phyloP scores from a whole-genome alignment of 805 yeast species.

The Brettanomyces sp. region DNA sequence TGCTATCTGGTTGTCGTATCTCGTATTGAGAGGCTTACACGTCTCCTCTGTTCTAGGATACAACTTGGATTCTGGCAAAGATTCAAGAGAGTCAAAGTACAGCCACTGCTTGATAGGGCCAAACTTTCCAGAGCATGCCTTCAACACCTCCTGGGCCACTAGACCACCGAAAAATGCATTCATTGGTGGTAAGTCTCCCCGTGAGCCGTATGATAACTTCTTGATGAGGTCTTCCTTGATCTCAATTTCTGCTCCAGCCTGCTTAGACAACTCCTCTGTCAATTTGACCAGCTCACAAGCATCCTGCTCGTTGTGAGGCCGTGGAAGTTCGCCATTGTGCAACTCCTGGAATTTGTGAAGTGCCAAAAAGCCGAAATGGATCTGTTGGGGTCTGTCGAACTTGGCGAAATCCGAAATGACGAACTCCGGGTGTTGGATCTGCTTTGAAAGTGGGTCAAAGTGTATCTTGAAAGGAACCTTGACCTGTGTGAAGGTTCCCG shows the following conservation, averaged over 20 bases:
- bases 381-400: conserved; percentile 83
- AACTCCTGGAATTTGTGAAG: conserved; percentile 61
- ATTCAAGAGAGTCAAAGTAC: conserved; percentile 90
- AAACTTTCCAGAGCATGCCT: conserved; percentile 92
- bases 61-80: conserved; percentile 55
- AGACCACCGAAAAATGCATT: conserved; percentile 89
- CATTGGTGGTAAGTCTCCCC: conserved; percentile 87
- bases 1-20: conserved; percentile 94
- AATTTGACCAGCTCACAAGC: conserved; percentile 56
- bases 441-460: conserved; percentile 57
- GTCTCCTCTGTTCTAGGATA: conserved; percentile 61
- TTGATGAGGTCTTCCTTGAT: conserved; percentile 57
- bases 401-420: conserved; percentile 85
- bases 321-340: conserved; percentile 62
- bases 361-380: conserved; percentile 89
- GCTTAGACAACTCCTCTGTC: conserved; percentile 48
- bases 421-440: conserved; percentile 70
- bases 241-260: conserved; percentile 45
- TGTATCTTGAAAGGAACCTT: conserved; percentile 62
- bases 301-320: conserved; percentile 67
- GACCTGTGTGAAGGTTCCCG: conserved; percentile 90
- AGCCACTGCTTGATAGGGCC: conserved; percentile 88
- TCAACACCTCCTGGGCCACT: conserved; percentile 92
- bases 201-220: conserved; percentile 75
- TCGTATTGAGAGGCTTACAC: conserved; percentile 64